Evolutionary conservation across 768 basidiomycete species (phyloP), one percentile per base, ranked within the genome.

Genomic region (Tephrocybe sp.): DNA sequence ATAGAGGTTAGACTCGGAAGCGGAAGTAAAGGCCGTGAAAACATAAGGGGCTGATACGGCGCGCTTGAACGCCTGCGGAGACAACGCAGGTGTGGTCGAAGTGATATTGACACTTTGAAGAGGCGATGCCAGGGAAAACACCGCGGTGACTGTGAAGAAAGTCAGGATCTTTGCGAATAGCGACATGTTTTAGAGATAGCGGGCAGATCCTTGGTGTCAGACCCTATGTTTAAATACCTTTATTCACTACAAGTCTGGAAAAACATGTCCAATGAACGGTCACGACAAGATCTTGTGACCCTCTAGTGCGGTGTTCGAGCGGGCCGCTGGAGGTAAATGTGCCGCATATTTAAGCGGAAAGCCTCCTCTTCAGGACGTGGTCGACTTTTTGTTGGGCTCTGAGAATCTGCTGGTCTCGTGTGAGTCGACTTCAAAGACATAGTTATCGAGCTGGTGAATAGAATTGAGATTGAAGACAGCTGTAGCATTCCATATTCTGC

Each of bases 1-100:
- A 41, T 61, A 69, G 6, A 68, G 57, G 41, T 69, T 69, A 3
- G 65, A 68, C 42, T 68, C 63, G 2, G 66, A 68, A n/a, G 61
- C 62, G 1, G 61, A 55, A 6, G 66, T 68, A 52, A 69, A 69
- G 4, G 64, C 68, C 1, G 68, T 68, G 54, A 69, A 67, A 3
- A 69, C 63, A 48, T 68, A 67, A 30, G 63, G 63, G 12, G 65
- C 53, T 5, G 61, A 54, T 12, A 57, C 63, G 19, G 65, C 67
- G 4, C 65, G 61, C 33, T 66, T 67, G 53, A 69, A 63, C 18
- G 55, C 49, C 47, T 65, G 64, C 7, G 55, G 57, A 1, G 67
- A 65, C 1, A 67, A 38, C 2, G 45, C 58, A n/a, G 66, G 61
- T 6, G 56, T 59, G 7, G 60, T 64, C 11, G 57, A 59, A 9